Conservation (phyloP, 371 early-diverging fungal genomes). For the Neoconidiobolus thromboides region DNA sequence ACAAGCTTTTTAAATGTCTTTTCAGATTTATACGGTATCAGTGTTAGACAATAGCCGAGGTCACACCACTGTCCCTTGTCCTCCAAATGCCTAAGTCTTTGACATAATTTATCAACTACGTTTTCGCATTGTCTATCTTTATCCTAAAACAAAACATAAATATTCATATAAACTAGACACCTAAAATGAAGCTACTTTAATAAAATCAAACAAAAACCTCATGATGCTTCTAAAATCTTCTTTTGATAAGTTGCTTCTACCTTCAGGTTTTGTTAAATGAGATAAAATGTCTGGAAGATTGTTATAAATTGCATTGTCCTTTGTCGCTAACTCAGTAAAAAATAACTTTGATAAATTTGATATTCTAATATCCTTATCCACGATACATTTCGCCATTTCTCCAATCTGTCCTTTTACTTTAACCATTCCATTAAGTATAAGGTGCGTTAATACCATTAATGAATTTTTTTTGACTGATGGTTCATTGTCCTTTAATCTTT, state of each 20-base stretch:
- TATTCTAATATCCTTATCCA: conserved; percentile 69
- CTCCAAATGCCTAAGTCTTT: conserved; percentile 60
- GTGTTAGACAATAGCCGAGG: conserved; percentile 73
- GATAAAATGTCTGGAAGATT: conserved; percentile 93
- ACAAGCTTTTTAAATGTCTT: conserved; percentile 60
- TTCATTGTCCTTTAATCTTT: conserved; percentile 62
- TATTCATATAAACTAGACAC: background rate
- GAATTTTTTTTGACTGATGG: conserved; percentile 76
- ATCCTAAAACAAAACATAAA: conserved; percentile 6
- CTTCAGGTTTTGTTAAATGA: conserved; percentile 27
- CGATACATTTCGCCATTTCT: conserved; percentile 91
- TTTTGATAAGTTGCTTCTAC: conserved; percentile 19
- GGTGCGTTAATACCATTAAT: conserved; percentile 90
- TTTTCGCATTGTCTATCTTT: conserved; percentile 85
- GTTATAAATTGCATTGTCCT: conserved; percentile 95
- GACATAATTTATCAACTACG: conserved; percentile 85
- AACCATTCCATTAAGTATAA: conserved; percentile 95
- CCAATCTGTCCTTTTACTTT: conserved; percentile 94
- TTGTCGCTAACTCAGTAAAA: conserved; percentile 84
- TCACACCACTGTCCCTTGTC: conserved; percentile 73
- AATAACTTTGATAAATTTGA: conserved; percentile 80
- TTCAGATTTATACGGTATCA: conserved; percentile 70
- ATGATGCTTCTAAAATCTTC: conserved; percentile 65
- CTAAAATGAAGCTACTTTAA: conserved; percentile 20
- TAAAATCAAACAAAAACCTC: conserved; percentile 84